phyloP scores from a whole-genome alignment of 2,329 filamentous ascomycete species.

The Gnomoniopsis sp. region DNA sequence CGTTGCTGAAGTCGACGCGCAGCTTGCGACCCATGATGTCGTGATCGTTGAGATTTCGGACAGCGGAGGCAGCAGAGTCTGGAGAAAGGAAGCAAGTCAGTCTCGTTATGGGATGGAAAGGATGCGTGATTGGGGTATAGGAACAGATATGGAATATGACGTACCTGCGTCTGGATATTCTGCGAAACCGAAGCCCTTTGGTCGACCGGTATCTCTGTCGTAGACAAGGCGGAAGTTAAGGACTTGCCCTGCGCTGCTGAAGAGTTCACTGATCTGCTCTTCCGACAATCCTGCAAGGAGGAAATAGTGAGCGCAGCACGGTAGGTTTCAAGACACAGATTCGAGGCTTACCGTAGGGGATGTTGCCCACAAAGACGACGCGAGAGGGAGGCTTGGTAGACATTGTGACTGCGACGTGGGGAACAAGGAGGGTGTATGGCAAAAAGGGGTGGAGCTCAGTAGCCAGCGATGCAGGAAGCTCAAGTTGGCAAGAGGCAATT shows the following conservation, averaged over 20 bases:
- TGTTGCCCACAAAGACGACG: constrained; percentile 83
- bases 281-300: constrained; percentile 76
- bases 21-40: constrained; percentile 94
- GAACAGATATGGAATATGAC: constrained; percentile 9
- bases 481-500: too few relatives aligned
- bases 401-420: constrained; percentile 41
- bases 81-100: constrained; percentile 9
- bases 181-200: constrained; percentile 95
- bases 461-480: too few relatives aligned
- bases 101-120: not conserved
- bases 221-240: constrained; percentile 91
- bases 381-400: constrained; percentile 72
- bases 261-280: constrained; percentile 92
- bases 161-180: constrained; percentile 89
- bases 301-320: constrained; percentile 6
- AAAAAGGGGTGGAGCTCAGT: not conserved
- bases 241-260: constrained; percentile 85
- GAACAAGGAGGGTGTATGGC: not conserved
- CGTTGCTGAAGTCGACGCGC: constrained; percentile 93
- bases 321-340: not conserved
- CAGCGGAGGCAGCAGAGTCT: constrained; percentile 85
- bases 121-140: not conserved
- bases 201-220: constrained; percentile 89
- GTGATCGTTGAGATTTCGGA: constrained; percentile 91
- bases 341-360: constrained; percentile 64